Evolutionary conservation across 2,329 filamentous ascomycete genomes (phyloP).

Genomic region (Sporothrix mexicana): DNA sequence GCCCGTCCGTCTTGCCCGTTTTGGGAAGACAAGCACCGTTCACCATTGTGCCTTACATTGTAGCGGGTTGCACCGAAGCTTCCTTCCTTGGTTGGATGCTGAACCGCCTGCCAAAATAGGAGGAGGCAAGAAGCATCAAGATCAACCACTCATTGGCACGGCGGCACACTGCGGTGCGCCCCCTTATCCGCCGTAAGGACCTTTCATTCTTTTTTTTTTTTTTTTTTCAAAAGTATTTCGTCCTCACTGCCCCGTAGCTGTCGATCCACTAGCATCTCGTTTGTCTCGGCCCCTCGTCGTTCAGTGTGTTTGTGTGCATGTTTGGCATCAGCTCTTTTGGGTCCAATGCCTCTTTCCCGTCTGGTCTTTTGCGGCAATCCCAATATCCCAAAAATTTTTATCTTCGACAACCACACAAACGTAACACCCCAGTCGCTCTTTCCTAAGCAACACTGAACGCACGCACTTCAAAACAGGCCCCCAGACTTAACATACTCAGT

Average conservation of each 20-base stretch:
- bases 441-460: no score
- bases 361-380: neutral
- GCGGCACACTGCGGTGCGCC: neutral
- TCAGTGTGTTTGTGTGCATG: neutral
- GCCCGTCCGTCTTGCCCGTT: slow-evolving; percentile 2
- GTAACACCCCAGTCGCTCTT: no score
- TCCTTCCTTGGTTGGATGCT: slow-evolving; percentile 14
- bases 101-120: slow-evolving; percentile 12
- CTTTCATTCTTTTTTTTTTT: neutral
- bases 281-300: neutral
- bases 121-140: neutral
- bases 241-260: neutral
- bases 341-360: neutral
- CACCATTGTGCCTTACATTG: neutral
- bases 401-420: neutral
- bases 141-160: neutral
- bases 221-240: neutral
- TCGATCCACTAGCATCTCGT: neutral
- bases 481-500: no score
- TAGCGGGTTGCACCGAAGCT: neutral
- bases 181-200: slow-evolving; percentile 5
- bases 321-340: neutral
- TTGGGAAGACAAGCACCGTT: neutral
- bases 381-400: neutral
- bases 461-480: neutral